Percentiles rank a stretch among this genome's conserved stretches.
Conservation (phyloP, 2,329 filamentous ascomycete genomes). For the Blumeria graminis region DNA sequence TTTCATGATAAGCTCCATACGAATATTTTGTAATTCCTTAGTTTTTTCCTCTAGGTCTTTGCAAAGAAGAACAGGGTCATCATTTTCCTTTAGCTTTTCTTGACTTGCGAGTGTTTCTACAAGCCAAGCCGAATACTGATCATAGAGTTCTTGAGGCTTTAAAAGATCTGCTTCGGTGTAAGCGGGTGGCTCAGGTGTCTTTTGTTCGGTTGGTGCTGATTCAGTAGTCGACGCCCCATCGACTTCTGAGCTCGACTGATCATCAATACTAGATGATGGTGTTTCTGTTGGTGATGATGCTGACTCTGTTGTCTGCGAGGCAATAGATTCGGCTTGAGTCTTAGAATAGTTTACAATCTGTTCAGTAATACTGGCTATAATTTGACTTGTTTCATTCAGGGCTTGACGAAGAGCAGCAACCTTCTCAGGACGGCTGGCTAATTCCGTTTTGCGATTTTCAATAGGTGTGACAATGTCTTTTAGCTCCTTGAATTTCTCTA, state of each 20-base stretch:
- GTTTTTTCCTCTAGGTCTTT: slow-evolving; percentile 48
- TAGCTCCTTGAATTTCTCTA: slow-evolving; percentile 50
- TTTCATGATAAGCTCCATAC: slow-evolving; percentile 47
- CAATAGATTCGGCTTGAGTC: slow-evolving; percentile 27
- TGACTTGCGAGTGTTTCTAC: slow-evolving; percentile 46
- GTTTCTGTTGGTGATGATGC: slow-evolving; percentile 18
- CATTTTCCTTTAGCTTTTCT: slow-evolving; percentile 39
- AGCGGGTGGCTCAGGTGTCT: slow-evolving; percentile 34
- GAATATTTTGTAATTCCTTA: slow-evolving; percentile 45
- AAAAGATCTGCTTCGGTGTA: slow-evolving; percentile 53
- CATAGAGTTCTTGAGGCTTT: slow-evolving; percentile 35
- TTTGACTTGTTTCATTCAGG: slow-evolving; percentile 46
- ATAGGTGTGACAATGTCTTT: slow-evolving; percentile 58
- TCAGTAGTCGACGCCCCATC: slow-evolving; percentile 13
- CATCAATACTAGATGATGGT: slow-evolving; percentile 19
- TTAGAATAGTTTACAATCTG: slow-evolving; percentile 49
- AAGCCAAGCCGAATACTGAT: slow-evolving; percentile 48
- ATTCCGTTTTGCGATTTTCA: slow-evolving; percentile 50
- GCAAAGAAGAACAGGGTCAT: slow-evolving; percentile 50
- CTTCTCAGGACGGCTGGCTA: slow-evolving; percentile 42
- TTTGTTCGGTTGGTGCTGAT: slow-evolving; percentile 17
- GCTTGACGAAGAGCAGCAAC: slow-evolving; percentile 42
- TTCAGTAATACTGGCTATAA: slow-evolving; percentile 43
- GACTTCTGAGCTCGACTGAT: slow-evolving; percentile 60
- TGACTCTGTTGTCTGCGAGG: slow-evolving; percentile 19